Base-by-base conservation (phyloP, 148 eudicot genomes). In the Mesembryanthemum crystallinum region DNA sequence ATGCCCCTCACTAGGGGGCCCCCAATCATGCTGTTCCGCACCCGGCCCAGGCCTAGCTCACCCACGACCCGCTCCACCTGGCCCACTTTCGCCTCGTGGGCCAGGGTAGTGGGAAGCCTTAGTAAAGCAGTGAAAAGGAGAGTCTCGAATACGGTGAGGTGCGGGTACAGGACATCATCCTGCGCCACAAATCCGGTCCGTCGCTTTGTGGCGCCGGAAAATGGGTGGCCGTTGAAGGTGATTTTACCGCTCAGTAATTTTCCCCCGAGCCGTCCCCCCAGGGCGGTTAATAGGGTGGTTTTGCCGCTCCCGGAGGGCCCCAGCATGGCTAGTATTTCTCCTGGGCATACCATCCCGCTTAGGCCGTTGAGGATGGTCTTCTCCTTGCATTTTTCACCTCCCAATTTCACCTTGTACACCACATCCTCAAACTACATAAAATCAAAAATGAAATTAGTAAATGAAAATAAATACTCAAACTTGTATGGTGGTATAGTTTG, bases 231-330 rank as follows among this genome's bases (percentile, higher is more conserved):
- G 66, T 96, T 96, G 81, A 88, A 96, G 23, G 90, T 81, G 62
- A 96, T 87, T 81, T 96, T 96, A 51, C 98, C 98, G 3, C 88
- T 87, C 28, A 88, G 57, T 58, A 77, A 77, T 58, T 84, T 91
- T 13, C 92, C 89, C 0, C 76, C 71, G 1, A 91, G 87, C 4
- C 99, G 91, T n/a, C 99, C 99, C 27, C 97, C 99, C 0, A 96
- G 88, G 45, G 99, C 98, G 39, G 96, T 92, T 1, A 96, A 88
- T 69, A 96, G 86, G 63, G 99, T 96, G 57, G 99, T 96, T 82
- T 96, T 96, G 27, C 99, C 99, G 47, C 99, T 96, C 52, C 99
- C 99, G 0, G 99, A 96, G 23, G 99, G 99, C 4, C 99, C 99
- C 27, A 96, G 74, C 99, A 96, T 96, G 17, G 98, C 99, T 52